Conservation (phyloP, 257 asterid species). For the Eustoma russellianum region DNA sequence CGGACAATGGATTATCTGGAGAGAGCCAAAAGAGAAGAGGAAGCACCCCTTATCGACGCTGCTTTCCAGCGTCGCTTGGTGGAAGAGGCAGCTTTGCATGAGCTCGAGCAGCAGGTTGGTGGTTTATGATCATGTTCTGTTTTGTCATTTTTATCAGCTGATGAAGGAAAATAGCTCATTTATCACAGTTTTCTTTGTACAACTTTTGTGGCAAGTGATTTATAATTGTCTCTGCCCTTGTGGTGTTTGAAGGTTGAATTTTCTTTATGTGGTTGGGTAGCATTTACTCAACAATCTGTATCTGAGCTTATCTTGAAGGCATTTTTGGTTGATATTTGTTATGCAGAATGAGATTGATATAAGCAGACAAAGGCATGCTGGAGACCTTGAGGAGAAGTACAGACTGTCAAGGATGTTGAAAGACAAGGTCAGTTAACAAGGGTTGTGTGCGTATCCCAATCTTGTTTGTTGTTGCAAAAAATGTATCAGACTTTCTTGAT, state of each 20-base stretch:
- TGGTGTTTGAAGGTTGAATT: no score
- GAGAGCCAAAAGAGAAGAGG: constrained; percentile 37
- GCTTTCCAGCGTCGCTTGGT: constrained; percentile 22
- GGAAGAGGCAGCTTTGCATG: constrained; percentile 24
- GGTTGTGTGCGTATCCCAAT: neutral
- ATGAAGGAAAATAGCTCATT: no score
- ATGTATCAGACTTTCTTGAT: no score
- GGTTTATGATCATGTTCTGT: no score
- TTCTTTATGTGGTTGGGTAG: no score
- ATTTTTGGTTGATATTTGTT: no score
- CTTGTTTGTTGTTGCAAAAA: no score
- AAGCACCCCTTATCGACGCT: constrained; percentile 23
- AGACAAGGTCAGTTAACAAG: constrained; percentile 17
- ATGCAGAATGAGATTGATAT: constrained; percentile 21
- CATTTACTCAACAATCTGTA: no score
- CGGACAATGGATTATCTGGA: constrained; percentile 33
- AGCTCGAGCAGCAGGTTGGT: constrained; percentile 25
- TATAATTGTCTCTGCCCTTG: neutral
- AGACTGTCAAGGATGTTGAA: constrained; percentile 19
- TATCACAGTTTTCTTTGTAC: neutral
- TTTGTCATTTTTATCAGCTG: no score
- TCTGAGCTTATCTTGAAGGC: neutral
- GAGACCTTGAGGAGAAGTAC: constrained; percentile 24
- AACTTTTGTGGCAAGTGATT: neutral
- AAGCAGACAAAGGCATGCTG: constrained; percentile 19